phyloP scores from a whole-genome alignment of 202 grass and related monocot genomes.

The Eragrostis tef region DNA sequence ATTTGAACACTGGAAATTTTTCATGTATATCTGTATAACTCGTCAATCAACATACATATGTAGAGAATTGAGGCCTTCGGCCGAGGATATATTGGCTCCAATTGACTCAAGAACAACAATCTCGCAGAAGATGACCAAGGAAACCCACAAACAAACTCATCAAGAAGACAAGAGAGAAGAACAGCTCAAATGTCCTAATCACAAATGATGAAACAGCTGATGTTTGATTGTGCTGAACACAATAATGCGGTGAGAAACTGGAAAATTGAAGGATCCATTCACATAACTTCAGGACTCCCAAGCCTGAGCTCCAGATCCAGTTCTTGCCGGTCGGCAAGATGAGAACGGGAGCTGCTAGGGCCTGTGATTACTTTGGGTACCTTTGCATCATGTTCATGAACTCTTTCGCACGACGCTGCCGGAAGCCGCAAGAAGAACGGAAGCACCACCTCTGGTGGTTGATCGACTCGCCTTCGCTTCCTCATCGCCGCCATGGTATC shows the following conservation, averaged over 20 bases:
- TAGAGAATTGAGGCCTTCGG: constrained; percentile 47
- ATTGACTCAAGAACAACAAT: constrained; percentile 37
- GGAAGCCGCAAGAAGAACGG: constrained; percentile 41
- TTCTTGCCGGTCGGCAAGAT: constrained; percentile 38
- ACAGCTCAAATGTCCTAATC: neutral
- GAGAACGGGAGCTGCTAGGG: constrained; percentile 41
- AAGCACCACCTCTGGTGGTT: constrained; percentile 22
- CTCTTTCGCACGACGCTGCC: neutral
- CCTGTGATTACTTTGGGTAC: constrained; percentile 44
- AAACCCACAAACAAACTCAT: constrained; percentile 30
- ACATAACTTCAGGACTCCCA: constrained; percentile 54
- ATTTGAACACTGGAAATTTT: constrained; percentile 8
- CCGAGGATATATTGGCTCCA: constrained; percentile 11
- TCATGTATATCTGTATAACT: constrained; percentile 1
- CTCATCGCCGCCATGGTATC: constrained; percentile 37
- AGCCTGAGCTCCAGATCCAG: constrained; percentile 87
- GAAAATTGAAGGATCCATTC: constrained; percentile 7
- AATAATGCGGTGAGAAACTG: neutral
- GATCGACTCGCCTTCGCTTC: constrained; percentile 40
- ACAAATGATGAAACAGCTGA: neutral
- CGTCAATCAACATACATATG: neutral
- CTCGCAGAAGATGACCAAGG: constrained; percentile 2
- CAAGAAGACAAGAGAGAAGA: constrained; percentile 12
- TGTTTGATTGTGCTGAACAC: constrained; percentile 8
- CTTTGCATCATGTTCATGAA: constrained; percentile 36